Evolutionary conservation across 2,329 filamentous ascomycete genomes (phyloP).

Genomic region (Magnaporthiopsis incrustans): DNA sequence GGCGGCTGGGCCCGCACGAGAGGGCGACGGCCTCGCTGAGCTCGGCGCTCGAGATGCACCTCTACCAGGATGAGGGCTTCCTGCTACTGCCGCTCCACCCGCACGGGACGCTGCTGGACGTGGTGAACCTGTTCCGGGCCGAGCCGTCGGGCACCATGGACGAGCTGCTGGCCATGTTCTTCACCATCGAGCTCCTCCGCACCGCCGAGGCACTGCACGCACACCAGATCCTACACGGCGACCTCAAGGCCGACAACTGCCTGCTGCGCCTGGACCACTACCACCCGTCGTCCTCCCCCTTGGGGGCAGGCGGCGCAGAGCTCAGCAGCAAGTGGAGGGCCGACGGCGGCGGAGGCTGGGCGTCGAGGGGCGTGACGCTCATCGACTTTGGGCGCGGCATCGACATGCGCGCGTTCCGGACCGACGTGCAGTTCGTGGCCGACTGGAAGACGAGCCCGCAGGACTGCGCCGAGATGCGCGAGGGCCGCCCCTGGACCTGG

Average conservation of each 20-base stretch:
- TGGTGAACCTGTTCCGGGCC: constrained; percentile 77
- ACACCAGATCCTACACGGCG: constrained; percentile 77
- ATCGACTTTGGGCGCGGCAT: constrained; percentile 95
- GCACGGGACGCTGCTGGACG: constrained; percentile 88
- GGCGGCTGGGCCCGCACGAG: constrained; percentile 62
- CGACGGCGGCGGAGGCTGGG: constrained; percentile 72
- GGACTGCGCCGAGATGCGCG: constrained; percentile 93
- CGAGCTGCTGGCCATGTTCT: constrained; percentile 90
- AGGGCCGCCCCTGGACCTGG: constrained; percentile 91
- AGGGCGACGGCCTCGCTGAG: constrained; percentile 73
- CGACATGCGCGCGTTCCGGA: constrained; percentile 78
- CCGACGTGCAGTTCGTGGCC: constrained; percentile 78
- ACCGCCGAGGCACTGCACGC: constrained; percentile 81
- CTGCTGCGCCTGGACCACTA: constrained; percentile 72
- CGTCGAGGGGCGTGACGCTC: constrained; percentile 67
- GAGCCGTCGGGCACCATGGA: constrained; percentile 74
- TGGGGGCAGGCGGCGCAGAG: constrained; percentile 18
- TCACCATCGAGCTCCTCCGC: constrained; percentile 82
- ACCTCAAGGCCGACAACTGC: constrained; percentile 93
- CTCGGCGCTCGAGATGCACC: constrained; percentile 79
- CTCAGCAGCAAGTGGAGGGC: constrained; percentile 61
- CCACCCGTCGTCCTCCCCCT: too few relatives aligned
- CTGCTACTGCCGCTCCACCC: constrained; percentile 80
- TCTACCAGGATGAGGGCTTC: constrained; percentile 86
- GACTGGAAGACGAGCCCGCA: constrained; percentile 87